These are phyloP conservation scores for Neohortaea acidophila DNA, from an alignment of 495 filamentous ascomycete genomes.

Conservation along the genomic window DNA sequence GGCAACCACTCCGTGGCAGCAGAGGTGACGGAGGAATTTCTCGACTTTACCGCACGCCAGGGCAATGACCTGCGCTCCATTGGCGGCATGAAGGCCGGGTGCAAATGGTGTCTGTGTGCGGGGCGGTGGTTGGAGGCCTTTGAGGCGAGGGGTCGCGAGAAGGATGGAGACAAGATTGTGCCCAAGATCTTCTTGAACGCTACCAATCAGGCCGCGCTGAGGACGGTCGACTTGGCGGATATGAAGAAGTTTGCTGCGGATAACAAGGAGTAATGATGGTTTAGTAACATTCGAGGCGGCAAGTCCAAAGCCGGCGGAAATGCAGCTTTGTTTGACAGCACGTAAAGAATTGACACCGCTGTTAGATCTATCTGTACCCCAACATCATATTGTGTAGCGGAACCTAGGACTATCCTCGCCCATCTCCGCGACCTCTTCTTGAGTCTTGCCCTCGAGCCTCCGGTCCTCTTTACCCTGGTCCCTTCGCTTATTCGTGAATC, in stretches of 20 bases:
- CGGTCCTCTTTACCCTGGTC: neutral
- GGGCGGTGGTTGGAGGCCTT: slow-evolving; percentile 39
- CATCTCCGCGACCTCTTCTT: neutral
- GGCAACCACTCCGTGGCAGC: slow-evolving; percentile 27
- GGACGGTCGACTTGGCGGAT: slow-evolving; percentile 30
- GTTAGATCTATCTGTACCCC: too few species aligned
- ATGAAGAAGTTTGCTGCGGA: slow-evolving; percentile 32
- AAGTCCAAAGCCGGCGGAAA: too few species aligned
- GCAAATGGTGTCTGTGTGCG: slow-evolving; percentile 46
- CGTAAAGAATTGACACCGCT: too few species aligned
- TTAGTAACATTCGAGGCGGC: too few species aligned
- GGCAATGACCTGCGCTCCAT: slow-evolving; percentile 41
- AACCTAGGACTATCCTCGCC: neutral
- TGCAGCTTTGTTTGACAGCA: too few species aligned
- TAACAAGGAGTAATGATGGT: slow-evolving; percentile 20
- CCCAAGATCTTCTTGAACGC: slow-evolving; percentile 33
- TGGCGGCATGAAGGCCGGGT: slow-evolving; percentile 37
- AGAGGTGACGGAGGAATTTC: slow-evolving; percentile 43
- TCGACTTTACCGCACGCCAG: slow-evolving; percentile 40
- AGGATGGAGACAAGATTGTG: slow-evolving; percentile 26
- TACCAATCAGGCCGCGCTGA: slow-evolving; percentile 34
- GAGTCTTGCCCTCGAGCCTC: neutral
- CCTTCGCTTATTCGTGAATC: neutral
- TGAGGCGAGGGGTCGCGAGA: slow-evolving; percentile 27
- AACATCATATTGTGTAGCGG: neutral